These are phyloP conservation scores for Perkinsela sp. DNA, from an alignment of 208 protist genomes.

Conservation along the genomic window DNA sequence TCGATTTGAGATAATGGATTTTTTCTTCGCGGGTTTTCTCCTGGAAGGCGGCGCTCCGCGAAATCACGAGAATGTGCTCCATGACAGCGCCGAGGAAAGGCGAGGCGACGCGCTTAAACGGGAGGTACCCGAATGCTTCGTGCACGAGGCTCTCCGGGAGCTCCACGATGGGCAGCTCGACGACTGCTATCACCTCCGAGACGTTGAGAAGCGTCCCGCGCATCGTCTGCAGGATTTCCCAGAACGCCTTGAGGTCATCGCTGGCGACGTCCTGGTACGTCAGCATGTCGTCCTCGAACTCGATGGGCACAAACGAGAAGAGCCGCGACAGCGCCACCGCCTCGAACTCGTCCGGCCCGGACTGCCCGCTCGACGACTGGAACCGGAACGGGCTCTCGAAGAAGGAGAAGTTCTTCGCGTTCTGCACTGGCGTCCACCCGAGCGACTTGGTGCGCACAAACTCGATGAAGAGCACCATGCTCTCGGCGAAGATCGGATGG, in stretches of 20 bases:
- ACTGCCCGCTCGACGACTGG: not conserved
- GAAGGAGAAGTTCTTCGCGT: not conserved
- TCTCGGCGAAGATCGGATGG: not conserved
- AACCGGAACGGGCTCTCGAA: not conserved
- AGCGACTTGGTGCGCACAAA: not conserved
- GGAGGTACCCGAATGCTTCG: not conserved
- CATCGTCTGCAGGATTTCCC: not conserved
- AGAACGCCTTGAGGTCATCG: not conserved
- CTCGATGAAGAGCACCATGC: not conserved
- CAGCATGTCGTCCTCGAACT: not conserved
- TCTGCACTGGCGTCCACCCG: not conserved
- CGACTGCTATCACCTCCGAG: not conserved
- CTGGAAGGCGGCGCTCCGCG: not conserved
- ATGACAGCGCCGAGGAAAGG: not conserved
- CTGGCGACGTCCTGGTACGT: not conserved
- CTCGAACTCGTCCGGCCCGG: not conserved
- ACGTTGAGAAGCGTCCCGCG: not conserved
- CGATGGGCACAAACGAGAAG: not conserved
- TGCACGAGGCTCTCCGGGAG: not conserved
- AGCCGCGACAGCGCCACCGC: not conserved
- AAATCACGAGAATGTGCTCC: not conserved
- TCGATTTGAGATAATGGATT: not conserved
- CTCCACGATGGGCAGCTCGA: not conserved
- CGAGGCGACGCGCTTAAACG: not conserved
- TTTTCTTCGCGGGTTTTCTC: not conserved